phyloP scores from a whole-genome alignment of 768 basidiomycete species.

The Lactarius psammicola region DNA sequence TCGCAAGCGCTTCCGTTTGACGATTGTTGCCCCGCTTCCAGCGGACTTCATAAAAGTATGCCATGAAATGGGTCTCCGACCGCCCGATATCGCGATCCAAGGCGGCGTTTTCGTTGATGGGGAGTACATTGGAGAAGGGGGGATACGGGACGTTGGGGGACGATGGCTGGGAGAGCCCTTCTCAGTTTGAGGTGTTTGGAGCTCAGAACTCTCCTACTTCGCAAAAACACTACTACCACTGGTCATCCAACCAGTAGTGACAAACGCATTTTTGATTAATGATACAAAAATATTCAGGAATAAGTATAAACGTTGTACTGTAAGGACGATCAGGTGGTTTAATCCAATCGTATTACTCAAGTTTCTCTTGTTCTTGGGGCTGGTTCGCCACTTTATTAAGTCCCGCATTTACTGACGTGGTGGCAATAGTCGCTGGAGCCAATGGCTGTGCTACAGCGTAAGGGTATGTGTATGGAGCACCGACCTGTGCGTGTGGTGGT shows the following conservation, averaged over 20 bases:
- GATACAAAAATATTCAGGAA: slow-evolving; percentile 25
- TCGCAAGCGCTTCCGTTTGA: slow-evolving; percentile 25
- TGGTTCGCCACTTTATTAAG: slow-evolving; percentile 7
- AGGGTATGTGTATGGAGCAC: slow-evolving; percentile 28
- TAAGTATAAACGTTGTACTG: slow-evolving; percentile 19
- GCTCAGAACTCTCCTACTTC: background rate
- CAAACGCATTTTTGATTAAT: slow-evolving; percentile 8
- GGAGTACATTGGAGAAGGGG: background rate
- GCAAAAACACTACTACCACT: background rate
- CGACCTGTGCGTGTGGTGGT: slow-evolving; percentile 25
- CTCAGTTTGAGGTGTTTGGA: background rate
- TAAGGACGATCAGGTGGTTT: slow-evolving; percentile 7
- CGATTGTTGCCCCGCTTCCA: slow-evolving; percentile 26
- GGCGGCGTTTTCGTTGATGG: slow-evolving; percentile 25
- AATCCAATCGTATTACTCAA: slow-evolving; percentile 3
- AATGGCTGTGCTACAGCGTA: slow-evolving; percentile 7
- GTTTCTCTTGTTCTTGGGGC: slow-evolving; percentile 10
- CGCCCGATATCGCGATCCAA: slow-evolving; percentile 10
- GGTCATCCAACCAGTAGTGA: background rate
- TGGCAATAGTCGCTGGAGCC: background rate
- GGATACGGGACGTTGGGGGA: slow-evolving; percentile 18
- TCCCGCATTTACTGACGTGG: slow-evolving; percentile 3
- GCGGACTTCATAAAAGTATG: slow-evolving; percentile 24
- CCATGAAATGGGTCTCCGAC: slow-evolving; percentile 9
- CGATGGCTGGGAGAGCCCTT: slow-evolving; percentile 16